Evolutionary conservation across 2,329 filamentous ascomycete species (phyloP).

Genomic region (Ophiosphaerella korrae): DNA sequence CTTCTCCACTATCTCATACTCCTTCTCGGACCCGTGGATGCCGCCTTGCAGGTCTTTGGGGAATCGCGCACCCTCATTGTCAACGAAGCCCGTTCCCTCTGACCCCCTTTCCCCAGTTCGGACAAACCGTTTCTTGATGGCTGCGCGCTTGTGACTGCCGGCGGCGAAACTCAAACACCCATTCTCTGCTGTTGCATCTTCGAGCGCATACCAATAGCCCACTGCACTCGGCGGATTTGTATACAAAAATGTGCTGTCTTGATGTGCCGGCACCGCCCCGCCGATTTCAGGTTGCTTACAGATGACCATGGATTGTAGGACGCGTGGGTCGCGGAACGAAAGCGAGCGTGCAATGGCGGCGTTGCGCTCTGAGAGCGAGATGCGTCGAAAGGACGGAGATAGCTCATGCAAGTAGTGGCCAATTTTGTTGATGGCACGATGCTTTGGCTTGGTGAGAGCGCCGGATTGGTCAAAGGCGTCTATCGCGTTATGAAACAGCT

Average conservation of each 20-base stretch:
- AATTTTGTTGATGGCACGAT: conserved; percentile 78
- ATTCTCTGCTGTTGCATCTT: conserved; percentile 86
- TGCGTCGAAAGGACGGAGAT: conserved; percentile 54
- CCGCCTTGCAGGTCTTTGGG: conserved; percentile 53
- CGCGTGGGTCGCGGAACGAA: conserved; percentile 75
- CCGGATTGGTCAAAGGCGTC: conserved; percentile 77
- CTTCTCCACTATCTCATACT: conserved; percentile 35
- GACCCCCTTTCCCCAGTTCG: conserved; percentile 52
- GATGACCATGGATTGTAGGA: conserved; percentile 95
- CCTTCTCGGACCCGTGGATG: conserved; percentile 44
- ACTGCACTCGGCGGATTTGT: conserved; percentile 87
- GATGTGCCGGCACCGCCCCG: conserved; percentile 86
- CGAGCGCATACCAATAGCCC: conserved; percentile 96
- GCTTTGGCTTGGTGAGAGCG: conserved; percentile 75
- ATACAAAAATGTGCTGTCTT: conserved; percentile 91
- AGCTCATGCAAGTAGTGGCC: conserved; percentile 57
- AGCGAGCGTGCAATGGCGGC: conserved; percentile 70
- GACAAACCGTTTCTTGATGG: conserved; percentile 76
- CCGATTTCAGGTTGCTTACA: conserved; percentile 98
- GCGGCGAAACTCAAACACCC: conserved; percentile 86
- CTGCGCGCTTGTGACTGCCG: conserved; percentile 77
- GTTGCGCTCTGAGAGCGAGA: conserved; percentile 61
- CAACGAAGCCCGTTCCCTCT: conserved; percentile 56
- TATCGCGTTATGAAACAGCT: conserved; percentile 20
- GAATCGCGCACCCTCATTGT: conserved; percentile 70